Evolutionary conservation across 2,329 filamentous ascomycete species (phyloP).

Genomic region (Verticillium nonalfalfae): DNA sequence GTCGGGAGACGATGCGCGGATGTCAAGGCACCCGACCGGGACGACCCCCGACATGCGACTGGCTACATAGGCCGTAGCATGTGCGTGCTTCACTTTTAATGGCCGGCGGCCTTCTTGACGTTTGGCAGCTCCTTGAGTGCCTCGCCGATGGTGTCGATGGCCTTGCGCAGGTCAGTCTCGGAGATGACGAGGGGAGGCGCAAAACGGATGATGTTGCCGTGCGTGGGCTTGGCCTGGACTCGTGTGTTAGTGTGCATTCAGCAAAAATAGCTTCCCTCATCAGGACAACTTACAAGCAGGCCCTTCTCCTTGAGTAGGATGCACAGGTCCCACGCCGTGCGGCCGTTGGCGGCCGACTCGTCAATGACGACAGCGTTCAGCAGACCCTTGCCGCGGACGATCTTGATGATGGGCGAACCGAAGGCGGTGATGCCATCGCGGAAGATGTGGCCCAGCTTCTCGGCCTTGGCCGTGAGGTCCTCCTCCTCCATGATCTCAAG

Average conservation of each 20-base stretch:
- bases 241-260: neutral
- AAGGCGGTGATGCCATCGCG: conserved; percentile 70
- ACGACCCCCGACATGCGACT: neutral
- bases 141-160: conserved; percentile 73
- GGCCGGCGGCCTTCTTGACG: conserved; percentile 28
- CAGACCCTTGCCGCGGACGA: conserved; percentile 84
- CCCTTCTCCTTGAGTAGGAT: conserved; percentile 94
- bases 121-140: conserved; percentile 75
- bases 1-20: neutral
- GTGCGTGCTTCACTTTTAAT: conserved; percentile 17
- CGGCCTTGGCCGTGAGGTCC: conserved; percentile 72
- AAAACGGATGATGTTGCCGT: conserved; percentile 96
- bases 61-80: neutral
- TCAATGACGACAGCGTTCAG: conserved; percentile 96
- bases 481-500: conserved; percentile 92
- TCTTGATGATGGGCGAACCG: conserved; percentile 72
- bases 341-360: conserved; percentile 75
- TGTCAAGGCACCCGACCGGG: neutral
- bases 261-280: neutral
- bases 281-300: conserved; percentile 62
- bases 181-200: conserved; percentile 95
- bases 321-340: conserved; percentile 93
- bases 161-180: conserved; percentile 74
- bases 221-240: conserved; percentile 86
- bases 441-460: conserved; percentile 76